Base-by-base conservation (phyloP, 495 filamentous ascomycete species). In the Polyplosphaeria fusca region DNA sequence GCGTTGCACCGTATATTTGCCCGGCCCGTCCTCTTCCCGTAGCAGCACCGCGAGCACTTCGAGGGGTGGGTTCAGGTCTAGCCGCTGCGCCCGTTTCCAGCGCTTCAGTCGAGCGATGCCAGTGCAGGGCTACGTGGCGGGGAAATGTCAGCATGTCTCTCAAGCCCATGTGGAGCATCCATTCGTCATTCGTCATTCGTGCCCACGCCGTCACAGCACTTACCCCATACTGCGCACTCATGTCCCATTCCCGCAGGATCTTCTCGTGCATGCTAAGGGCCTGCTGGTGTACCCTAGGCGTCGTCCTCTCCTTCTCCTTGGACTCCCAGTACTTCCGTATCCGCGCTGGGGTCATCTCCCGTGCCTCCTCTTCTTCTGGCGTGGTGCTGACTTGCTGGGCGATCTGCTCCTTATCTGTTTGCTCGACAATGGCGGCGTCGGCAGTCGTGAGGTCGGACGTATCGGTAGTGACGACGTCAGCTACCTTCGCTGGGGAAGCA, bases 11-110 rank as follows among this genome's bases (percentile, higher is more conserved):
- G 67, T 68, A 1, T 66, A 64, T 39, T 79, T 75, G 5, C 77
- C 76, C 30, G 74, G 75, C 2, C 22, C 43, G 5, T 80, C 72
- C 61, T 87, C 79, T 59, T 92, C 82, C 66, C 81, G 86, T 50
- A 95, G 63, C 32, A 96, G 67, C 20, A 96, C 87, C 0, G 89
- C 86, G 2, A 96, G 76, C n/a, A 97, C 90, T 70, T 96, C 91
- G 27, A 95, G 77, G 0, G 94, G 93, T 0, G 94, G 94, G 32
- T 88, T 79, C 44, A 99, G 72, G 1, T 86, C 85, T 41, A 99
- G 71, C 41, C 72, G 74, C 39, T 95, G 74, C 1, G 94, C 94
- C 9, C 94, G 80, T 64, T 86, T 82, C 94, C 94, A 99, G 0
- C 94, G 86, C 71, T 87, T 87, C 46, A 86, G 63, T 7, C 94